Evolutionary conservation across 805 yeast genomes (phyloP), one percentile per base, ranked within the genome.

Genomic region (Sugiyamaella mastotermitis): DNA sequence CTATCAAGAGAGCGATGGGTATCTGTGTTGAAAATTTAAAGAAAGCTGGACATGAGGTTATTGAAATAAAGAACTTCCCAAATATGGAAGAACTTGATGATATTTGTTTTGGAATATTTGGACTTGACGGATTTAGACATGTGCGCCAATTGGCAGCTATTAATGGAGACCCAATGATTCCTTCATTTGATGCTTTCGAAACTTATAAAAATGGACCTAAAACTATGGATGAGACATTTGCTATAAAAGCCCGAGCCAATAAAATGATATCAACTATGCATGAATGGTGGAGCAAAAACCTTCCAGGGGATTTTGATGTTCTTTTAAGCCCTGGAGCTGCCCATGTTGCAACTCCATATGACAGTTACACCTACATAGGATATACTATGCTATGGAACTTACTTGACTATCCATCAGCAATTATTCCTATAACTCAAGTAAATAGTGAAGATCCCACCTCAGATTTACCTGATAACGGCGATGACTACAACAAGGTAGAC

Each of bases 91-190:
- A 55, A 48, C 13, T 57, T 57, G 60, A 43, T 36, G 8, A 42
- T 51, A 37, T 50, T 50, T 23, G 26, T 23, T 23, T 23, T n/a
- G 16, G 16, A 31, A 20, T 46, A 46, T 15, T 38, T 44, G 27
- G 43, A 9, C 69, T 76, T 48, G 94, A 84, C 57, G 90, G 90
- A 34, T 83, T 81, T 55, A 56, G 61, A 46, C 71, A 66, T 41
- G 79, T 78, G 52, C 64, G 69, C 35, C 66, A 65, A 33, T 55
- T 74, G 51, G 56, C 82, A 42, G 59, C 63, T 13, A 70, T 61
- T 3, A 76, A 84, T 5, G 94, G 92, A 30, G 94, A 83, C 55
- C 90, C 90, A 21, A 56, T 79, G 42, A 56, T 64, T 11, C 29
- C 18, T 7, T 31, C 40, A 13, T 40, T 42, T 3, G 14, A 35